phyloP scores from a whole-genome alignment of 164 flowering plant species.

The Macadamia tetraphylla region DNA sequence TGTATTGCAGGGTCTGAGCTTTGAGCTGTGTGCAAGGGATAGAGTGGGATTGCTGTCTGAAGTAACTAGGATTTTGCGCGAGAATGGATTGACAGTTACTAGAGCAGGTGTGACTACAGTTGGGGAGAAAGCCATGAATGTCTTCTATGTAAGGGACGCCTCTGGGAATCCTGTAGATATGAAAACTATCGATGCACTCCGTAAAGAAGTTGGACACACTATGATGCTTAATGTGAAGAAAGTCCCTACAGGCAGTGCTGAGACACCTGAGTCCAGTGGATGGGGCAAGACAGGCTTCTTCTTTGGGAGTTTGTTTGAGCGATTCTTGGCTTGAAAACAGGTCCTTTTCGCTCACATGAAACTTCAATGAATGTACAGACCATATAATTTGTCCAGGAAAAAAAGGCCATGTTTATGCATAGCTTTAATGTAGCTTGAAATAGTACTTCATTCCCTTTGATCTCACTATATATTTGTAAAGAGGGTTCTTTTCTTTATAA shows the following conservation, averaged over 20 bases:
- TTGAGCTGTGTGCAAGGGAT: constrained; percentile 68
- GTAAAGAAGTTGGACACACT: constrained; percentile 62
- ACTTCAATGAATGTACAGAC: not conserved
- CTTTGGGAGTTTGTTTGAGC: constrained; percentile 68
- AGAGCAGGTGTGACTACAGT: constrained; percentile 67
- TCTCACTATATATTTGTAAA: no score
- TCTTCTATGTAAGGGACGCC: constrained; percentile 72
- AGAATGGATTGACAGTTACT: constrained; percentile 55
- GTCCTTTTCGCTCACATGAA: not conserved
- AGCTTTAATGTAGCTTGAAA: no score
- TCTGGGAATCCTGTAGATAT: constrained; percentile 73
- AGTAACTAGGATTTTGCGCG: constrained; percentile 66
- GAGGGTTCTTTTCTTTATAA: no score
- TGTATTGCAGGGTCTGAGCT: constrained; percentile 47
- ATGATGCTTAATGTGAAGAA: constrained; percentile 73
- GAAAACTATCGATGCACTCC: constrained; percentile 61
- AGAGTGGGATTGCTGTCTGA: constrained; percentile 69
- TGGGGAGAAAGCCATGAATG: constrained; percentile 59
- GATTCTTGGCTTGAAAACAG: constrained; percentile 42
- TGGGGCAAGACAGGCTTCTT: constrained; percentile 76
- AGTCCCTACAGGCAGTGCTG: constrained; percentile 29
- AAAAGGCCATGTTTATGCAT: no score
- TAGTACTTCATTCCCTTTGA: no score
- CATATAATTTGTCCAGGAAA: not conserved
- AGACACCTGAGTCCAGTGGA: constrained; percentile 38